Evolutionary conservation across 2,329 filamentous ascomycete species (phyloP).

Genomic region (Neofusicoccum laricinum): DNA sequence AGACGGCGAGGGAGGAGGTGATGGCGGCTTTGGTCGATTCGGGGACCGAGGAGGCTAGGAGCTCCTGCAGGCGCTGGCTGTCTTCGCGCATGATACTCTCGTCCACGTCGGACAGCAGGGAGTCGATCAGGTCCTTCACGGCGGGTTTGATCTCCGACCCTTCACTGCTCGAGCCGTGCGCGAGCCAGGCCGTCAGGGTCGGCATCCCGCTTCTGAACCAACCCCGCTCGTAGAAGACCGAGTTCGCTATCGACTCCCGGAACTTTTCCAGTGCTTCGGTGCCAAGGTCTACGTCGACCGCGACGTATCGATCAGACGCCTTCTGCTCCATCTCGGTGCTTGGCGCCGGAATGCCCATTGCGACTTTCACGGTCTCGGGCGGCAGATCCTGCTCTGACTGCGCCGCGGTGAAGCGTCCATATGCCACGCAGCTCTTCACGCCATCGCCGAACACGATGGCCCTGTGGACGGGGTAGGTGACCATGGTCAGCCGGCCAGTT

Average conservation of each 20-base stretch:
- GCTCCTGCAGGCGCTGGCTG: constrained; percentile 34
- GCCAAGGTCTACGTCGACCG: constrained; percentile 64
- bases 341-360: constrained; percentile 55
- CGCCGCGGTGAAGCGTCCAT: constrained; percentile 38
- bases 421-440: constrained; percentile 62
- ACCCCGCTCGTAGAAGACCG: constrained; percentile 66
- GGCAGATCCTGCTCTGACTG: constrained; percentile 33
- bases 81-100: constrained; percentile 53
- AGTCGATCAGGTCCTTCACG: constrained; percentile 64
- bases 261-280: constrained; percentile 63
- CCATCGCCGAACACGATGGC: constrained; percentile 73
- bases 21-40: constrained; percentile 50
- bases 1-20: constrained; percentile 60
- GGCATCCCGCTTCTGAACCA: constrained; percentile 74
- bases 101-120: constrained; percentile 59
- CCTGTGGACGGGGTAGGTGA: constrained; percentile 82
- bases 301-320: constrained; percentile 21
- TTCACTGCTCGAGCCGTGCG: constrained; percentile 28
- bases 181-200: constrained; percentile 63
- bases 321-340: constrained; percentile 33
- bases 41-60: constrained; percentile 37
- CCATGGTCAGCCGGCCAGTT: constrained; percentile 61
- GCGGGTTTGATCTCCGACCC: constrained; percentile 59
- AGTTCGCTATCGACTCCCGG: constrained; percentile 67
- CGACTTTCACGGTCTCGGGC: constrained; percentile 50